Percentiles rank a stretch among this genome's conserved stretches.
Conservation (phyloP, 805 yeast species). For the Nakazawaea ishiwadae region DNA sequence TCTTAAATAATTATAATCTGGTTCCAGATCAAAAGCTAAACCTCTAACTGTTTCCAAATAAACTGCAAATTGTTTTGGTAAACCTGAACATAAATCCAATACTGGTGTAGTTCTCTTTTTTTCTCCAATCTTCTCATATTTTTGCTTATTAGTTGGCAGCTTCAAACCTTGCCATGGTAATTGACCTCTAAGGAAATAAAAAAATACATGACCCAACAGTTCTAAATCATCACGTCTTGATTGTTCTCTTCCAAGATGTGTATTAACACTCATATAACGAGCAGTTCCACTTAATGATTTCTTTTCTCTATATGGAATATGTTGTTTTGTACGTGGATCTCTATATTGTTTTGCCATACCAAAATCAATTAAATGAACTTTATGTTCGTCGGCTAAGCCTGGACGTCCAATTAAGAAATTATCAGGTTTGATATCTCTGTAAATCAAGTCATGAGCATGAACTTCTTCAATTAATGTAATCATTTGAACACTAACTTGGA, state of each 20-base stretch:
- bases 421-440: constrained; percentile 97
- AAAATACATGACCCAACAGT: constrained; percentile 93
- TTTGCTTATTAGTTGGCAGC: constrained; percentile 96
- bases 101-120: constrained; percentile 89
- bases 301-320: constrained; percentile 94
- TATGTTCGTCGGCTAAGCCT: constrained; percentile 75
- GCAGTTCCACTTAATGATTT: constrained; percentile 97
- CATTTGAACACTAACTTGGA: constrained; percentile 94
- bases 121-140: constrained; percentile 96
- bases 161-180: constrained; percentile 99
- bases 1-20: constrained; percentile 87
- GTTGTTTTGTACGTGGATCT: constrained; percentile 93
- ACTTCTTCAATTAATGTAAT: constrained; percentile 78
- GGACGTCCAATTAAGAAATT: constrained; percentile 93
- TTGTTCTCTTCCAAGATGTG: constrained; percentile 96
- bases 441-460: constrained; percentile 86
- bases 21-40: constrained; percentile 87
- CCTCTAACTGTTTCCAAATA: constrained; percentile 86
- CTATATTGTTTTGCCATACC: constrained; percentile 99
- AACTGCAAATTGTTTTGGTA: constrained; percentile 90
- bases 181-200: constrained; percentile 90
- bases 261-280: constrained; percentile 96
- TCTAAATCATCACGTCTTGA: constrained; percentile 95
- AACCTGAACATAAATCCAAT: constrained; percentile 79
- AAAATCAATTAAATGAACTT: constrained; percentile 87